phyloP scores from a whole-genome alignment of 306 rosid genomes.

The Begonia fuchsioides region DNA sequence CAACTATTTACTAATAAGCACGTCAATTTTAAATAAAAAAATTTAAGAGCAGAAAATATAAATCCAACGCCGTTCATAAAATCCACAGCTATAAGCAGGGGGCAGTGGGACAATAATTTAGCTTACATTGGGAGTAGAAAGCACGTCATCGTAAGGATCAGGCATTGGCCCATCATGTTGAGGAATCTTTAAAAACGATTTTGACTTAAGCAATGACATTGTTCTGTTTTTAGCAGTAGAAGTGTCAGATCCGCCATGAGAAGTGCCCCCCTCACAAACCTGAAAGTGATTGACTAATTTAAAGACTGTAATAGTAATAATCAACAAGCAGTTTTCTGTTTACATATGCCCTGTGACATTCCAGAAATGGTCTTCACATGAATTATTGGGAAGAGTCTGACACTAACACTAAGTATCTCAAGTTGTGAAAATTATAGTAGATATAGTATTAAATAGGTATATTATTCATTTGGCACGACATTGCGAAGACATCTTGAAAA shows the following conservation, averaged over 20 bases:
- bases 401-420: too few species aligned
- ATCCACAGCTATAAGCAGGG: not conserved
- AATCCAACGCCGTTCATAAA: not conserved
- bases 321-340: not conserved
- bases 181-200: slow-evolving; percentile 57
- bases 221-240: slow-evolving; percentile 23
- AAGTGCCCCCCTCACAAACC: slow-evolving; percentile 49
- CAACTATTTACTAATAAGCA: too few species aligned
- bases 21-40: too few species aligned
- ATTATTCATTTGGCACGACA: too few species aligned
- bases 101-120: slow-evolving; percentile 5
- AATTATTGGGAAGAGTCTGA: too few species aligned
- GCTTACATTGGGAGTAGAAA: slow-evolving; percentile 91
- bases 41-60: not conserved
- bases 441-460: too few species aligned
- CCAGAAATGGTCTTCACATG: too few species aligned
- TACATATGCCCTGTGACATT: not conserved
- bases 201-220: slow-evolving; percentile 16
- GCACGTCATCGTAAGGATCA: slow-evolving; percentile 69
- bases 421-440: too few species aligned
- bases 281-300: slow-evolving; percentile 24
- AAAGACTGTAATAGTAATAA: slow-evolving; percentile 6
- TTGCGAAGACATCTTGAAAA: too few species aligned
- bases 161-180: slow-evolving; percentile 95
- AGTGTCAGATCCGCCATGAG: slow-evolving; percentile 16